Base-by-base conservation (phyloP, 768 basidiomycete genomes). In the Tricholoma terreum region DNA sequence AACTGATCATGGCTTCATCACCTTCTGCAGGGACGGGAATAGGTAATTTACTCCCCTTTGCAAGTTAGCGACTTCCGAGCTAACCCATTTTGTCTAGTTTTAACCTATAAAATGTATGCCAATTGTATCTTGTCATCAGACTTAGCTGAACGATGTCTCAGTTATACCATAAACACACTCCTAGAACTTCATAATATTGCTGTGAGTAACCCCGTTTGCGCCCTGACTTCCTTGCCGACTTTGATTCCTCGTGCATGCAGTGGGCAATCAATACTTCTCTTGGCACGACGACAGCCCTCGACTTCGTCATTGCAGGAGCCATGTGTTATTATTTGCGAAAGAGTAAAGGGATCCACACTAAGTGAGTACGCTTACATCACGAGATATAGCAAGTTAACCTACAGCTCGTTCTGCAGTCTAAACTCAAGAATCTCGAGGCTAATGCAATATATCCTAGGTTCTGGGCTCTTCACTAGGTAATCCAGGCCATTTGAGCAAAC, bases 191-290 rank as follows among this genome's bases (percentile, higher is more conserved):
- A 68, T 5, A 40, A 46, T 5, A 70, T 78, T 22, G 63, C 70
- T 7, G 76, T 76, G 49, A 59, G 75, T 66, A 10, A 1, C 17
- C 22, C 42, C 24, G 30, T 38, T 52, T 56, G 30, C 33, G 17
- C 10, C 40, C 43, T 22, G 19, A 11, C n/a, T 43, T 27, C 8
- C 14, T 34, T 38, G 30, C 31, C 43, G 30, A 49, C 14, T 17
- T n/a, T 22, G 10, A 53, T 46, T 33, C 40, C 34, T n/a, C 24
- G 24, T 12, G 2, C 9, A 38, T 42, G 11, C 24, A 80, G 77
- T 80, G 78, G 78, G 68, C 72, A 1, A 71, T 81, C 50, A 65
- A 74, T 27, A 67, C 74, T 14, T 77, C 78, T 0, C 65, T 80
- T 2, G 75, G 73, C 1, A 70, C 77, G 0, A 70, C 75, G 6